Conservation (phyloP, 805 yeast genomes). For the Wickerhamomyces canadensis region DNA sequence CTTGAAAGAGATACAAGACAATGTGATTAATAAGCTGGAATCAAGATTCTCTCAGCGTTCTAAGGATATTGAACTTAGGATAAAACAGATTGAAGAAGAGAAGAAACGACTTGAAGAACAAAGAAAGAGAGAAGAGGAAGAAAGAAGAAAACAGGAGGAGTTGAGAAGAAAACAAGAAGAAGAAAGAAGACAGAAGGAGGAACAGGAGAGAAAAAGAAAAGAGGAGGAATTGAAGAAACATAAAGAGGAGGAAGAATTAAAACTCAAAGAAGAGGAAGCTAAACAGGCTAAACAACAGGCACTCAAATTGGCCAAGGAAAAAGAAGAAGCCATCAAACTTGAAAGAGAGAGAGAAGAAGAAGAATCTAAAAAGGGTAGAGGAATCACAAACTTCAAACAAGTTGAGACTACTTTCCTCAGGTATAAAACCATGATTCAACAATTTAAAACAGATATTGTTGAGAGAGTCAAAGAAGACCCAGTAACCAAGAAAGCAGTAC, state of each 20-base stretch:
- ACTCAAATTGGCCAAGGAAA: not conserved
- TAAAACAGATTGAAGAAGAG: conserved; percentile 13
- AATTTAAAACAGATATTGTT: conserved; percentile 57
- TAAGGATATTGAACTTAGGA: conserved; percentile 8
- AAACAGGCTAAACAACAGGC: conserved; percentile 16
- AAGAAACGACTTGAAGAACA: conserved; percentile 11
- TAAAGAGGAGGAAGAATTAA: conserved; percentile 21
- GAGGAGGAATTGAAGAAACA: conserved; percentile 8
- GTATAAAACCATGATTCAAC: conserved; percentile 45
- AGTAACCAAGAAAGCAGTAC: conserved; percentile 46
- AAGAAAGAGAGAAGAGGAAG: conserved; percentile 14
- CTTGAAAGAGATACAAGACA: conserved; percentile 1
- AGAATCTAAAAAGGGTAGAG: conserved; percentile 23
- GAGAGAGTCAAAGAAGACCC: conserved; percentile 48
- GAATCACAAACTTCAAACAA: conserved; percentile 27
- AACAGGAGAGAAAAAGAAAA: conserved; percentile 7
- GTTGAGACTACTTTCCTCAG: conserved; percentile 40
- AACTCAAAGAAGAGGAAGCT: conserved; percentile 23
- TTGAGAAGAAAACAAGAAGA: conserved; percentile 10
- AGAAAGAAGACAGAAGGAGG: conserved; percentile 8
- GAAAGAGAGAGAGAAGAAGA: conserved; percentile 12
- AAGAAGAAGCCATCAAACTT: conserved; percentile 13
- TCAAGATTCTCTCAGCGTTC: conserved; percentile 8
- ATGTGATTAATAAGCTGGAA: conserved; percentile 10
- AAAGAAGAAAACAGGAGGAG: conserved; percentile 12